These are phyloP conservation scores for Colletotrichum chlorophyti DNA, from an alignment of 2,329 filamentous ascomycete species.

Conservation along the genomic window DNA sequence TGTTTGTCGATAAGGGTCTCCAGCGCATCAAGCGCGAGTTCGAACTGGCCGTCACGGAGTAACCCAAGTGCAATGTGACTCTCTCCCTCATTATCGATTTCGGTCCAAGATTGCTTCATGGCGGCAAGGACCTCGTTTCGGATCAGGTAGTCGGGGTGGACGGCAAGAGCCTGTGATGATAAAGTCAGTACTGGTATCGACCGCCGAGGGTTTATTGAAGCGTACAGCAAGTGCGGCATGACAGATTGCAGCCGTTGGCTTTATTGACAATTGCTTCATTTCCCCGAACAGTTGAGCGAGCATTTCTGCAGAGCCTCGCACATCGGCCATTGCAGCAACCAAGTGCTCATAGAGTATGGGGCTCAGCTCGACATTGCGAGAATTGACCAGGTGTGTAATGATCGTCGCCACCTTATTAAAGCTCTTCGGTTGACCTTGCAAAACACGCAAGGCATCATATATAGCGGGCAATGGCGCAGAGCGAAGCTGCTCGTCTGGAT, in stretches of 20 bases:
- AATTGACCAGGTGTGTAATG: conserved; percentile 64
- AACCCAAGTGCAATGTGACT: conserved; percentile 76
- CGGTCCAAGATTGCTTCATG: conserved; percentile 76
- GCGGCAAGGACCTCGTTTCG: conserved; percentile 74
- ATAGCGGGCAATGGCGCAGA: conserved; percentile 44
- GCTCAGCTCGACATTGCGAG: conserved; percentile 62
- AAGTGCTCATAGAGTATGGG: conserved; percentile 74
- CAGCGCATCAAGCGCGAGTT: conserved; percentile 76
- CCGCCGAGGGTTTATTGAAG: not conserved
- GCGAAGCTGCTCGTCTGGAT: conserved; percentile 34
- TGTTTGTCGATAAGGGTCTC: conserved; percentile 68
- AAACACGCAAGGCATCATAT: conserved; percentile 54
- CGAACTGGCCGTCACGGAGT: conserved; percentile 82
- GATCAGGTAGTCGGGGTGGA: conserved; percentile 86
- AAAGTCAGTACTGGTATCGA: not conserved
- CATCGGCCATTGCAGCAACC: conserved; percentile 73
- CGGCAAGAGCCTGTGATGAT: conserved; percentile 67
- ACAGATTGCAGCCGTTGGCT: conserved; percentile 71
- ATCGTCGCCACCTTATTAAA: conserved; percentile 49
- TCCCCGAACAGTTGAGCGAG: conserved; percentile 73
- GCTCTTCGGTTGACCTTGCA: conserved; percentile 43
- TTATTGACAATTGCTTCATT: conserved; percentile 68
- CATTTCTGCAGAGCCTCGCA: conserved; percentile 70
- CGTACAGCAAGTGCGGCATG: conserved; percentile 73
- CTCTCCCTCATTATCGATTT: conserved; percentile 66